A percentile compares a stretch with the other conserved stretches of the same genome.
These are phyloP conservation scores for Cubamyces sp. DNA, from an alignment of 768 basidiomycete genomes.

Conservation along the genomic window DNA sequence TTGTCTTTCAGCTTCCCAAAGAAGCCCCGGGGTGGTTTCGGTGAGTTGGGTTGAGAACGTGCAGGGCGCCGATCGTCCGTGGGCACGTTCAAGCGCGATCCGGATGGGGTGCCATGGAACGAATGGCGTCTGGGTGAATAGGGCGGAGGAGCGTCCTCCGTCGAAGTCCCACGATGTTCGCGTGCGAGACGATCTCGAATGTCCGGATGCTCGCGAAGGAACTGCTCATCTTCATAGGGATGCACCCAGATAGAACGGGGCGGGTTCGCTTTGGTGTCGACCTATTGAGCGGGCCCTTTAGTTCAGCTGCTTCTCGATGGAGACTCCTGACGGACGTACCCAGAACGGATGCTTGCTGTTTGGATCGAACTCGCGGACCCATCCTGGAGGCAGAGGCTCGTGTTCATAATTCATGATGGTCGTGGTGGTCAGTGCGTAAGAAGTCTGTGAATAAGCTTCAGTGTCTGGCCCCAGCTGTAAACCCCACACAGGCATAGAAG, in stretches of 20 bases:
- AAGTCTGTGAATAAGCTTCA: not conserved
- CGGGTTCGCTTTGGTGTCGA: constrained; percentile 65
- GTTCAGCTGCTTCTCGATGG: not conserved
- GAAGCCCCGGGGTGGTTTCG: constrained; percentile 47
- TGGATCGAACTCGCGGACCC: constrained; percentile 54
- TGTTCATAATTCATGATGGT: constrained; percentile 32
- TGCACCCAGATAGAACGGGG: constrained; percentile 75
- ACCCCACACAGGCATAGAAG: not conserved
- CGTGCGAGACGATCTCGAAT: constrained; percentile 41
- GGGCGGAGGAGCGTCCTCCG: constrained; percentile 27
- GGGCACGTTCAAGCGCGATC: constrained; percentile 19
- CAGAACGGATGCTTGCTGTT: constrained; percentile 51
- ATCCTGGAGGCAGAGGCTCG: constrained; percentile 57
- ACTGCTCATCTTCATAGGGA: constrained; percentile 71
- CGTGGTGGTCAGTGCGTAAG: constrained; percentile 18
- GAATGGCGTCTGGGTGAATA: constrained; percentile 36
- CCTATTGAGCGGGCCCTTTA: constrained; percentile 40
- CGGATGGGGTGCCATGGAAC: constrained; percentile 25
- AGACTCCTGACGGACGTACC: constrained; percentile 37
- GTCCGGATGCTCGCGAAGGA: constrained; percentile 58
- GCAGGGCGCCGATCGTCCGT: constrained; percentile 8
- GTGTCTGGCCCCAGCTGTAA: not conserved
- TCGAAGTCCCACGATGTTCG: constrained; percentile 12
- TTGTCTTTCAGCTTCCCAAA: constrained; percentile 67
- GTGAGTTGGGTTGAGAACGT: constrained; percentile 27